These are phyloP conservation scores for Begonia loranthoides DNA, from an alignment of 306 rosid species.

Conservation along the genomic window DNA sequence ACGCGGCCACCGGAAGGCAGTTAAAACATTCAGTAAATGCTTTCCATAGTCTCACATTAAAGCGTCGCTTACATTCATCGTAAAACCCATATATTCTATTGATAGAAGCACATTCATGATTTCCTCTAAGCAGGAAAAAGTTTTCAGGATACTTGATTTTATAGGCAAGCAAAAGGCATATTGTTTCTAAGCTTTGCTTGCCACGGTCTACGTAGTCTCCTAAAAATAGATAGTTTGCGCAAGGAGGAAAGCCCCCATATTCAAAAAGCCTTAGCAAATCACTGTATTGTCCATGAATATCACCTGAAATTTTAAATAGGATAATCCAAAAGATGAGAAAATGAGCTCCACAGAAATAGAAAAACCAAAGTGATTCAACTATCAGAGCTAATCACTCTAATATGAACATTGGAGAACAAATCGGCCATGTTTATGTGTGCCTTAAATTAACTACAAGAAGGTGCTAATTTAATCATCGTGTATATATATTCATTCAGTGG, in stretches of 20 bases:
- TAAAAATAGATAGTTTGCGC: conserved; percentile 51
- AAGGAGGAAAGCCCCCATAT: conserved; percentile 74
- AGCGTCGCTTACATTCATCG: conserved; percentile 69
- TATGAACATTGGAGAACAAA: too few species aligned
- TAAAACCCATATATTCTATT: conserved; percentile 76
- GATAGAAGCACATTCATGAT: conserved; percentile 79
- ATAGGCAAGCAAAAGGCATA: conserved; percentile 75
- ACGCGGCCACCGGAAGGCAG: conserved; percentile 83
- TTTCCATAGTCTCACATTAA: conserved; percentile 86
- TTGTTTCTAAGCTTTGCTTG: conserved; percentile 39
- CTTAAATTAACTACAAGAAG: too few species aligned
- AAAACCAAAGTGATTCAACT: too few species aligned
- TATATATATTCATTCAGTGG: too few species aligned
- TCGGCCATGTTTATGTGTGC: too few species aligned
- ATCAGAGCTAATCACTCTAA: too few species aligned
- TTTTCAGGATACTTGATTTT: conserved; percentile 72
- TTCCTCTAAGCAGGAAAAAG: conserved; percentile 77
- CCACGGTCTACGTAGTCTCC: too few species aligned
- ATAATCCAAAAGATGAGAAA: conserved; percentile 1
- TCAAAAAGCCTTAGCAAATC: conserved; percentile 73
- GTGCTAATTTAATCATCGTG: too few species aligned
- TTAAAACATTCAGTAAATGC: conserved; percentile 62
- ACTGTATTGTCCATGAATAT: conserved; percentile 80
- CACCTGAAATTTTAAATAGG: conserved; percentile 33
- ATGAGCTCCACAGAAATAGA: too few species aligned